Base-by-base conservation (phyloP, 176 grass and related monocot genomes). In the Bothriochloa decipiens region DNA sequence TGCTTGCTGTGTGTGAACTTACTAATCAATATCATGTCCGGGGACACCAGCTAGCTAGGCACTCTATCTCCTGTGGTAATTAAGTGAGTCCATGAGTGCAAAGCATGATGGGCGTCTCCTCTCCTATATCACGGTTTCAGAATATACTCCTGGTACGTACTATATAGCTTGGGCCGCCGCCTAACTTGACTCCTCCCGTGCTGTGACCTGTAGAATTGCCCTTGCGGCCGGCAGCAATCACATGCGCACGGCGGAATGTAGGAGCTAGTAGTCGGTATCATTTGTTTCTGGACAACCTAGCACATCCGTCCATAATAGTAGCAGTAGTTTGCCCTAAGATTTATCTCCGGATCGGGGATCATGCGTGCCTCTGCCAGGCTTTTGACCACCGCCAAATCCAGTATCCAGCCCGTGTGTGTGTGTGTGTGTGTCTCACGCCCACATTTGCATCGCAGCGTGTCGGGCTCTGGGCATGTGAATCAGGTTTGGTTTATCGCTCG, bases 301-400 rank as follows among this genome's bases (percentile, higher is more conserved):
- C 58, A 17, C 22, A 12, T 60, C 29, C 40, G 7, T 46, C 35
- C 53, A 41, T 4, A 6, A 3, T 55, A 78, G n/a, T n/a, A n/a
- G n/a, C n/a, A n/a, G n/a, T n/a, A n/a, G n/a, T n/a, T n/a, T n/a
- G n/a, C n/a, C n/a, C n/a, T 37, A 13, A 53, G 15, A 79, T 45
- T 64, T 43, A 26, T 20, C 58, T 64, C 76, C 60, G 60, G 60
- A 63, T 11, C 7, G 23, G 36, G n/a, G 29, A 53, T 41, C 57
- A 40, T 41, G n/a, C 23, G 23, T 1, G 22, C 16, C 25, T 27
- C 23, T 13, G 69, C 69, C 29, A 66, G 42, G 57, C 17, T 27
- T 77, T 86, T 40, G n/a, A 16, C 77, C 76, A 11, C 16, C 58
- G 60, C 68, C 73, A 22, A 50, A 65, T 27, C 84, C 15, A 28